Base-by-base conservation (phyloP, 805 yeast genomes). In the Ogataea naganishii region DNA sequence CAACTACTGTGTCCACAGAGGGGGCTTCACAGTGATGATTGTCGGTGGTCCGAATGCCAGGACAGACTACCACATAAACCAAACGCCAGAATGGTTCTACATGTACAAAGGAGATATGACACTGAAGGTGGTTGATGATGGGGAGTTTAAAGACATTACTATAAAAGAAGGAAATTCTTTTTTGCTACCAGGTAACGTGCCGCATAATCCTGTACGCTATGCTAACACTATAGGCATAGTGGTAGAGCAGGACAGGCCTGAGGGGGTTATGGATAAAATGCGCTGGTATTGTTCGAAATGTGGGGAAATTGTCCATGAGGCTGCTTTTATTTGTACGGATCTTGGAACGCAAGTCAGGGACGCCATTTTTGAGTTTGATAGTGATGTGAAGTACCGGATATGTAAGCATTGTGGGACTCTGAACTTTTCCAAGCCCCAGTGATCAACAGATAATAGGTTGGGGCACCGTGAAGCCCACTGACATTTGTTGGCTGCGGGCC, bases 11-110 rank as follows among this genome's bases (percentile, higher is more conserved):
- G 70, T 88, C 18, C 95, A 88, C 54, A 65, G 86, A 27, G 95
- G 94, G 5, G 96, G 96, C 0, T 82, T 81, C 51, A 86, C 96
- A 0, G 85, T 86, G 21, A 88, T 88, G 96, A 76, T 86, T 30
- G 94, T 88, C 2, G 96, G 96, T 11, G 96, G 96, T 0, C 96
- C 96, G 4, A 88, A 88, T 51, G 94, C 79, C 46, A 66, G 96
- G 34, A 86, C 95, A 0, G 96, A 88, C 51, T 88, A 84, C 51
- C 96, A 88, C 48, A 72, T 88, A 28, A 88, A 88, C 49, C 94
- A 84, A 44, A 88, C 96, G 0, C 96, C 96, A 1, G 96, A 88
- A 47, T 88, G 85, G 72, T 88, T 88, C 53, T 76, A 80, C 56
- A 89, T 81, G 65, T 72, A 80, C 51, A 83, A 83, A 53, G 96